Evolutionary conservation across 805 yeast genomes (phyloP), one percentile per base, ranked within the genome.

Genomic region (Starmera quercuum): DNA sequence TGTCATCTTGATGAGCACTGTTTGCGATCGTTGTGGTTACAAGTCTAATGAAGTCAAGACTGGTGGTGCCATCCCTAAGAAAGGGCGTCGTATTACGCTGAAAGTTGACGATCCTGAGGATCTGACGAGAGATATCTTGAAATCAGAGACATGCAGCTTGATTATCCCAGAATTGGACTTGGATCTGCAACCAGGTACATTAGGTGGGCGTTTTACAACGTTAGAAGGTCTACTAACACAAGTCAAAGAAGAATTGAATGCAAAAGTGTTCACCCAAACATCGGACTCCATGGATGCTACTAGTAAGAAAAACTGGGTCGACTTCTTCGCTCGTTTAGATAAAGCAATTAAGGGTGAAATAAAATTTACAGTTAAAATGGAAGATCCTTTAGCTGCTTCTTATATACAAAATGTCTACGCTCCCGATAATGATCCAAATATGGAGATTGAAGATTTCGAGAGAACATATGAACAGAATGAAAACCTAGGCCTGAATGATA

Each of bases 371-470:
- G 71, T 92, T 23, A 56, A 74, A 27, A 83, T 92, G 94, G 87
- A 78, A 44, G 99, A 92, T 60, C 98, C 99, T 6, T 63, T 92
- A 49, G 95, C 97, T 14, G 81, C 95, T 5, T 86, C 96, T 1
- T 92, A 92, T 53, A 83, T 92, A 42, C 99, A 92, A 62, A 92
- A 92, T 54, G 92, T 90, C n/a, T 92, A 88, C 54, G 99, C 99
- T 23, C 99, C 99, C 19, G 99, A 92, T 61, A 74, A 75, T 27
- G 99, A 92, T 62, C 99, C 99, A 44, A 85, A 90, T 56, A 92
- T 92, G 97, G 68, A 58, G 27, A 74, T 83, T 40, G 95, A 83
- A 61, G 96, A 92, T 37, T 85, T 75, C 47, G 95, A 86, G 46
- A 83, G 99, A 67, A 79, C 95, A 3, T 64, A 68, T 26, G 82